Conservation (phyloP, 768 basidiomycete genomes). For the Boletus vinaceobasis region DNA sequence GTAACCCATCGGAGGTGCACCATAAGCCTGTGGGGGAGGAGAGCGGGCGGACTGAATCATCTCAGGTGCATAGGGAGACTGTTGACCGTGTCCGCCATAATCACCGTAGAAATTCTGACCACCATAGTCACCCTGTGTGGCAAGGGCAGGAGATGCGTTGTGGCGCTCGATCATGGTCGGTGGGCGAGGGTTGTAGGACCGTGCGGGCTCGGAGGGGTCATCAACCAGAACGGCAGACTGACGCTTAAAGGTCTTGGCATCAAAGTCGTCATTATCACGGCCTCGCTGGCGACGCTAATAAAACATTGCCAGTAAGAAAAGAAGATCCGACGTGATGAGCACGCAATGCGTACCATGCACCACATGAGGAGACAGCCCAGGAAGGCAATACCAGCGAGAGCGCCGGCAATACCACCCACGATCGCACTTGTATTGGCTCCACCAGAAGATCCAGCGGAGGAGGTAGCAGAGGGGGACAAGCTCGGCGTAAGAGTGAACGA, state of each 20-base stretch:
- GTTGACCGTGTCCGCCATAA: conserved; percentile 27
- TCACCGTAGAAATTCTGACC: conserved; percentile 25
- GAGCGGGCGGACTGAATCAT: conserved; percentile 8
- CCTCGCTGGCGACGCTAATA: conserved; percentile 43
- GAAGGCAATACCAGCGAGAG: conserved; percentile 40
- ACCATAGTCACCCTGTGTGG: conserved; percentile 14
- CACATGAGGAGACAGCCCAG: conserved; percentile 42
- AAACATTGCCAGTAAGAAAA: conserved; percentile 2
- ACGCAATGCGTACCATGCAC: conserved; percentile 40
- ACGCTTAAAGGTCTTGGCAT: conserved; percentile 56
- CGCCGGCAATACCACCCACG: conserved; percentile 45
- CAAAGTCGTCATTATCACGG: conserved; percentile 42
- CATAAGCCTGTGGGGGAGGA: conserved; percentile 23
- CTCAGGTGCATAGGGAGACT: conserved; percentile 18
- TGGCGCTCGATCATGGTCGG: conserved; percentile 64
- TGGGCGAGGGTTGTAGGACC: conserved; percentile 51
- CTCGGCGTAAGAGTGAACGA: conserved; percentile 2
- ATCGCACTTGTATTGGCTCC: conserved; percentile 31
- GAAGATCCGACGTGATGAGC: neutral
- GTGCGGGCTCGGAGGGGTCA: conserved; percentile 42
- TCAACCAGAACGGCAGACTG: conserved; percentile 59
- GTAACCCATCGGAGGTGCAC: conserved; percentile 16
- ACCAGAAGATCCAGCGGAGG: conserved; percentile 33
- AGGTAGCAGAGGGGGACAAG: conserved; percentile 18
- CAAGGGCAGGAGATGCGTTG: conserved; percentile 30